phyloP scores from a whole-genome alignment of 2,329 filamentous ascomycete species.

The Zymoseptoria tritici region DNA sequence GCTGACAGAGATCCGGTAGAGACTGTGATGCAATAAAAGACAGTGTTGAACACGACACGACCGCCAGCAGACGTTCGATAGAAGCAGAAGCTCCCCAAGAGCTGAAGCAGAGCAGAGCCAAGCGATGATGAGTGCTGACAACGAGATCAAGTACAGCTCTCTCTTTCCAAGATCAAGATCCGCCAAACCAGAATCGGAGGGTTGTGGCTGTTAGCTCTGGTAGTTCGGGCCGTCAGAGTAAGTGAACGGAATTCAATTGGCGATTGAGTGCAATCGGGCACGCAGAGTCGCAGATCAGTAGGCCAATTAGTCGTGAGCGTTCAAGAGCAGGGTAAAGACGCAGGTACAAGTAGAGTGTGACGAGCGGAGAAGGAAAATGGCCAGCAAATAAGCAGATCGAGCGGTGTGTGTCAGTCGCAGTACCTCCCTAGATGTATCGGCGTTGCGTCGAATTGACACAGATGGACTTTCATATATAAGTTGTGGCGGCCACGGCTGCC shows the following conservation, averaged over 20 bases:
- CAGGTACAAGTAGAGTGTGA: not conserved
- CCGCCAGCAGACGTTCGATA: constrained; percentile 1
- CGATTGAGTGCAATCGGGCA: not conserved
- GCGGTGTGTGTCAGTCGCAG: not conserved
- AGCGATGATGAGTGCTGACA: not conserved
- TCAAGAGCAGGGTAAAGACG: not conserved
- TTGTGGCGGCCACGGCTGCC: not conserved
- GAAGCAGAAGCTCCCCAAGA: not conserved
- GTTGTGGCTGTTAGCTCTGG: not conserved
- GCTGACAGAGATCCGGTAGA: not conserved
- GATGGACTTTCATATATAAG: not conserved
- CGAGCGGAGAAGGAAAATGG: not conserved
- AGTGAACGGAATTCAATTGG: not conserved
- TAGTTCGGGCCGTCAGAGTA: not conserved
- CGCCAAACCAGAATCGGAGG: not conserved
- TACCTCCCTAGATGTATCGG: not conserved
- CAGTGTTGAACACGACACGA: not conserved
- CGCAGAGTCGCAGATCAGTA: not conserved
- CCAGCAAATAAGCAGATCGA: not conserved
- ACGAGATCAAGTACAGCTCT: not conserved
- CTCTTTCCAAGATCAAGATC: not conserved
- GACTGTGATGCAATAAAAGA: not conserved
- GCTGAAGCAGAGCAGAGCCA: not conserved
- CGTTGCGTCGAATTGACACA: not conserved
- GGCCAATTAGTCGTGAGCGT: not conserved